phyloP scores from a whole-genome alignment of 164 flowering plant species.

The Litsea cubeba region DNA sequence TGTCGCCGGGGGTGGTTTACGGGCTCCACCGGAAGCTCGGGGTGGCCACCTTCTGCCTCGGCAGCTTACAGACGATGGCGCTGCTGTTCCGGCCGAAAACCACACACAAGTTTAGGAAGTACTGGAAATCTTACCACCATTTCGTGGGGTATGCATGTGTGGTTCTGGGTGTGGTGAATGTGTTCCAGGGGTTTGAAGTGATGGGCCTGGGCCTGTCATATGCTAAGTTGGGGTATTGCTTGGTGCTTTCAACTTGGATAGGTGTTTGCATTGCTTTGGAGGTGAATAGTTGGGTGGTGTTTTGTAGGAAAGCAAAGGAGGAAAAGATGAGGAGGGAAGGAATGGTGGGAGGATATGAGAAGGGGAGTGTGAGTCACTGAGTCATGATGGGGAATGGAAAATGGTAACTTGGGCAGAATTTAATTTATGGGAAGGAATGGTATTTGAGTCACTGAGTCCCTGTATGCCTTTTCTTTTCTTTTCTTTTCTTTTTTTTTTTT shows the following conservation, averaged over 20 bases:
- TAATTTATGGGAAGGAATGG: no score
- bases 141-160: conserved; percentile 95
- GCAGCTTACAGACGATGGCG: conserved; percentile 72
- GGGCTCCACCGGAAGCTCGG: conserved; percentile 82
- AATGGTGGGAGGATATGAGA: conserved; percentile 35
- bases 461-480: no score
- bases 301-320: conserved; percentile 81
- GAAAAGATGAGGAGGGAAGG: conserved; percentile 86
- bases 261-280: conserved; percentile 78
- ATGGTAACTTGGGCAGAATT: not conserved
- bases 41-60: conserved; percentile 59
- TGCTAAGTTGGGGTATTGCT: conserved; percentile 60
- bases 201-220: conserved; percentile 60
- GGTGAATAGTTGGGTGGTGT: conserved; percentile 89
- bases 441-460: no score
- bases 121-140: conserved; percentile 98
- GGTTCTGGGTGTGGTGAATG: conserved; percentile 81
- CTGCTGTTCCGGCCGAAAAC: conserved; percentile 79
- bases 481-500: no score
- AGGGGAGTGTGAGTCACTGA: conserved; percentile 22
- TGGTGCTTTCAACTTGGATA: conserved; percentile 56
- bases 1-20: conserved; percentile 63
- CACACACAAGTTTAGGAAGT: conserved; percentile 72
- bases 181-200: conserved; percentile 80
- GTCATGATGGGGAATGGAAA: not conserved